phyloP scores from a whole-genome alignment of 768 basidiomycete genomes.

The Leccinum uliginosum region DNA sequence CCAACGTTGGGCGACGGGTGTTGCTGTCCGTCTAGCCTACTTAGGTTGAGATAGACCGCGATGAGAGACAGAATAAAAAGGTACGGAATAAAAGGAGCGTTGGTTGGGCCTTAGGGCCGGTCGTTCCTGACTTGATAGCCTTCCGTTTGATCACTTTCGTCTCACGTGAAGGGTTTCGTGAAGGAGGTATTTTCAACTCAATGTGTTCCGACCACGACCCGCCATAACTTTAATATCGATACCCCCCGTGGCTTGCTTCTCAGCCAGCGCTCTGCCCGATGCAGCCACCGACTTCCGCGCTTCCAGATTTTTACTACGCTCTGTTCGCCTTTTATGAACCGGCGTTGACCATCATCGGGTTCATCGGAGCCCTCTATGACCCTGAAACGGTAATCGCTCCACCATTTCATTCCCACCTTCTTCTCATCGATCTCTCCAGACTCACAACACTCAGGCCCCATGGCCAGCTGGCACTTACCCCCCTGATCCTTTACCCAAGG shows the following conservation, averaged over 20 bases:
- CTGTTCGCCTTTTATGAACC: slow-evolving; percentile 77
- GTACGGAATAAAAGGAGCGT: background rate
- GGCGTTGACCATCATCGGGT: slow-evolving; percentile 56
- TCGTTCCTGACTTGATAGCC: slow-evolving; percentile 2
- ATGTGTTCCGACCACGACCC: background rate
- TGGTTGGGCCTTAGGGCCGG: slow-evolving; percentile 26
- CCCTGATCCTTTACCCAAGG: slow-evolving; percentile 47
- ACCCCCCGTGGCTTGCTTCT: background rate
- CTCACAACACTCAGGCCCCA: slow-evolving; percentile 71
- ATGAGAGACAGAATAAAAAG: slow-evolving; percentile 35
- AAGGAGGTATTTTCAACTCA: background rate
- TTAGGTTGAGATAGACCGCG: slow-evolving; percentile 61
- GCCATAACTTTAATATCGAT: background rate
- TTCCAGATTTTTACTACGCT: slow-evolving; percentile 70
- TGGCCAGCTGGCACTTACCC: slow-evolving; percentile 53
- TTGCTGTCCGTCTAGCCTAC: slow-evolving; percentile 58
- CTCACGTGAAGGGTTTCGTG: slow-evolving; percentile 7
- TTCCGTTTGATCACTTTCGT: background rate
- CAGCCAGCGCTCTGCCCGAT: slow-evolving; percentile 24
- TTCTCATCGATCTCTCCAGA: slow-evolving; percentile 35
- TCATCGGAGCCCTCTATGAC: slow-evolving; percentile 61
- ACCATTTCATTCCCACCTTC: background rate
- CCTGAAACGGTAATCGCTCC: slow-evolving; percentile 51
- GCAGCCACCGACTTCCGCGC: slow-evolving; percentile 49
- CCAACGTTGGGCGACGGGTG: slow-evolving; percentile 35